phyloP scores from a whole-genome alignment of 306 rosid genomes.

The Malus orientalis region DNA sequence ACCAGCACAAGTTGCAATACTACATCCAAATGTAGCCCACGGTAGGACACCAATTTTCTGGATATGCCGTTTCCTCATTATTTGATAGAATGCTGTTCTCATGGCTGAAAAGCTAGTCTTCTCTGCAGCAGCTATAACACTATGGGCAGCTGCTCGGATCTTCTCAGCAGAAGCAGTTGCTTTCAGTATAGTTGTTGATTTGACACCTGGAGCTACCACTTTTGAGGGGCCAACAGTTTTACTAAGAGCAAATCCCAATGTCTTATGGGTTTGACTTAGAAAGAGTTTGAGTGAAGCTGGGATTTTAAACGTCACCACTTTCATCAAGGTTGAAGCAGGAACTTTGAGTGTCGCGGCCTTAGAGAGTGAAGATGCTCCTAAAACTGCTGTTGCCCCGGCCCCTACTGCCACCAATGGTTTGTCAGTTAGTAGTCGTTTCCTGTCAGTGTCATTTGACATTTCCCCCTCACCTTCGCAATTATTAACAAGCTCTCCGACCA shows the following conservation, averaged over 20 bases:
- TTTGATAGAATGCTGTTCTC: slow-evolving; percentile 76
- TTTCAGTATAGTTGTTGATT: slow-evolving; percentile 49
- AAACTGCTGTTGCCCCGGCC: slow-evolving; percentile 74
- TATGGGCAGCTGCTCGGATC: slow-evolving; percentile 56
- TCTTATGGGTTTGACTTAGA: slow-evolving; percentile 49
- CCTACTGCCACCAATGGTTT: slow-evolving; percentile 74
- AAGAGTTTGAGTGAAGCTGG: slow-evolving; percentile 58
- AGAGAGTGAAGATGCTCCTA: slow-evolving; percentile 73
- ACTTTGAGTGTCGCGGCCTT: slow-evolving; percentile 25
- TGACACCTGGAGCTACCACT: slow-evolving; percentile 47
- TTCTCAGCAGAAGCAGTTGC: slow-evolving; percentile 71
- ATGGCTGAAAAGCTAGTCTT: slow-evolving; percentile 68
- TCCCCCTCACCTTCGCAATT: slow-evolving; percentile 32
- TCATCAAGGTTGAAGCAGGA: slow-evolving; percentile 7
- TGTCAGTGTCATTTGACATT: slow-evolving; percentile 27
- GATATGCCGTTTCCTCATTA: slow-evolving; percentile 60
- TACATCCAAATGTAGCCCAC: slow-evolving; percentile 67
- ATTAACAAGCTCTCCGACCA: slow-evolving; percentile 40
- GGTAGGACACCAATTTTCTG: slow-evolving; percentile 53
- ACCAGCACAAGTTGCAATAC: slow-evolving; percentile 61
- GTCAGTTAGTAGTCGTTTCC: slow-evolving; percentile 35
- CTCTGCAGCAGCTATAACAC: slow-evolving; percentile 65
- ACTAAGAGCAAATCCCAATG: slow-evolving; percentile 32
- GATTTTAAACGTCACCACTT: slow-evolving; percentile 7
- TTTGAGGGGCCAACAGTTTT: slow-evolving; percentile 43